phyloP scores from a whole-genome alignment of 495 filamentous ascomycete genomes.

The Massariosphaeria phaeospora region DNA sequence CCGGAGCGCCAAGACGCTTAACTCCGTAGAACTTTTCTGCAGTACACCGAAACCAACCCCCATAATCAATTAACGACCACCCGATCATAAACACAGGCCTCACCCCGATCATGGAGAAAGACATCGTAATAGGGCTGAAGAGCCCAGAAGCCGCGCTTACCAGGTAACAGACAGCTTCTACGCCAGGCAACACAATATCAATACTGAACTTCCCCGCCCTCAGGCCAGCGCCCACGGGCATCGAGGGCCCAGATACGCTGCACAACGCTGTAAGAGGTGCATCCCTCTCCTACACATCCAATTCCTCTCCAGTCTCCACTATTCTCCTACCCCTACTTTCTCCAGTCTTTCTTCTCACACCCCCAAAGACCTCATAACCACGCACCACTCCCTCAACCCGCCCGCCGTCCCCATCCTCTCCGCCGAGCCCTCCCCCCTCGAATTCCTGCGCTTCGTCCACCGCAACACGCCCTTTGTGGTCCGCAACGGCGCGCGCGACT shows the following conservation, averaged over 20 bases:
- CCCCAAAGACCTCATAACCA: conserved; percentile 52
- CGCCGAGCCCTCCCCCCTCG: conserved; percentile 61
- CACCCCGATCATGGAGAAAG: not conserved
- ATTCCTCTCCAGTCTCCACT: not conserved
- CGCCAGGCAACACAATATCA: not conserved
- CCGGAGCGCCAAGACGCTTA: conserved; percentile 17
- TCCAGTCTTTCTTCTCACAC: not conserved
- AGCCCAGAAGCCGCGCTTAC: not conserved
- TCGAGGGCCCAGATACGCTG: conserved; percentile 2
- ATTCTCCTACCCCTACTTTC: not conserved
- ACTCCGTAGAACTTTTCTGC: not conserved
- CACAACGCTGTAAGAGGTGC: conserved; percentile 34
- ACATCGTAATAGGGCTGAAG: not conserved
- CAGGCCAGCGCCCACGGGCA: conserved; percentile 18
- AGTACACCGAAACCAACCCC: not conserved
- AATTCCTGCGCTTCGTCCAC: conserved; percentile 67
- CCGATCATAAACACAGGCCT: no score
- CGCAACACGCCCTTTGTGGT: conserved; percentile 67
- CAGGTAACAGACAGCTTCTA: conserved; percentile 1
- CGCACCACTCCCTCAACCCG: conserved; percentile 65
- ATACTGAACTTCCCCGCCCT: not conserved
- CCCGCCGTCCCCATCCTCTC: conserved; percentile 51
- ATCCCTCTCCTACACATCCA: not conserved
- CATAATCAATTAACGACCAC: not conserved
- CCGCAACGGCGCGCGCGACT: conserved; percentile 51